phyloP scores from a whole-genome alignment of 1,284 basidiomycete species.

The Exobasidium cylindrosporum region DNA sequence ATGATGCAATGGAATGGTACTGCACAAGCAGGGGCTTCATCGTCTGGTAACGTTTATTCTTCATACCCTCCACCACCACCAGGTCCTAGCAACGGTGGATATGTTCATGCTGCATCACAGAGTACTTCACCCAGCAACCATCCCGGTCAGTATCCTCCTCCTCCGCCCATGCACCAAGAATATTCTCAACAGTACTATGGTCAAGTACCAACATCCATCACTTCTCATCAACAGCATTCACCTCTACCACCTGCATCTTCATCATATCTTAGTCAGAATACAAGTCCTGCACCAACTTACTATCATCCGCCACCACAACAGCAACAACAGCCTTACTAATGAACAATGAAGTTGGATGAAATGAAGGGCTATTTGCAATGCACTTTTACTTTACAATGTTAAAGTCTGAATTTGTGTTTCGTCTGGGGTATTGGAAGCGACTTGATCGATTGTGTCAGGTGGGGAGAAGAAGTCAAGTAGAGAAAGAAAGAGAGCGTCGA shows the following conservation, averaged over 20 bases:
- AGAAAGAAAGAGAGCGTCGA: conserved; percentile 74
- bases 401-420: not conserved
- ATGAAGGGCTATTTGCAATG: too few relatives aligned
- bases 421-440: not conserved
- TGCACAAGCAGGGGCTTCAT: not conserved
- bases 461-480: conserved; percentile 75
- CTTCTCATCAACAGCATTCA: conserved; percentile 1
- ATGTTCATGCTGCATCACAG: not conserved
- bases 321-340: not conserved
- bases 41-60: not conserved
- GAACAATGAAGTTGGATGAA: too few relatives aligned
- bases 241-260: not conserved
- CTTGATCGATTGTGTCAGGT: conserved; percentile 65
- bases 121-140: not conserved
- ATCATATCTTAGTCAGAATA: not conserved
- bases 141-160: not conserved
- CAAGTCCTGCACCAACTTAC: not conserved
- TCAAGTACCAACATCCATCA: not conserved
- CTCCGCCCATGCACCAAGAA: not conserved
- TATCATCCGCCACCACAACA: not conserved
- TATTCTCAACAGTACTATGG: not conserved
- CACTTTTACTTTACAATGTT: not conserved
- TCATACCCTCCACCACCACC: not conserved
- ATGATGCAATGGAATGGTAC: not conserved
- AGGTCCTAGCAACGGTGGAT: not conserved